phyloP scores from a whole-genome alignment of 495 filamentous ascomycete genomes.

The Hypoxylon crocopeplum region DNA sequence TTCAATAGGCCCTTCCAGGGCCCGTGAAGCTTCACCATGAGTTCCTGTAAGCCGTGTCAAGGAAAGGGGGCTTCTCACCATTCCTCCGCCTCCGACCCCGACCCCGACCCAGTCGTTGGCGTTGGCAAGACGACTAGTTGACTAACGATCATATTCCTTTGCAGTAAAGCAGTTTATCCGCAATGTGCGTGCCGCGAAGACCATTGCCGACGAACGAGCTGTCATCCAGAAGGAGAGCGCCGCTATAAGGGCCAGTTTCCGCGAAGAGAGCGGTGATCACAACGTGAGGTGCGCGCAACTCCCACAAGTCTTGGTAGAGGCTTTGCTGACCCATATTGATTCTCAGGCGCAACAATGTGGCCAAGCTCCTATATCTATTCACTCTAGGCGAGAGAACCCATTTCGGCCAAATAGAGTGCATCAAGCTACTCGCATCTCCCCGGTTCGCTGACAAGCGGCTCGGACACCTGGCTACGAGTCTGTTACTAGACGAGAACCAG shows the following conservation, averaged over 20 bases:
- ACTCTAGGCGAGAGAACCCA: constrained; percentile 98
- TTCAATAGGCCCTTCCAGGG: constrained; percentile 51
- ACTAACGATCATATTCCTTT: not conserved
- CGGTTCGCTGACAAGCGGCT: constrained; percentile 97
- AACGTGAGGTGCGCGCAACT: constrained; percentile 71
- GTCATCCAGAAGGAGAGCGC: constrained; percentile 99
- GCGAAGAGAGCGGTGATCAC: constrained; percentile 93
- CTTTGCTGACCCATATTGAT: constrained; percentile 15
- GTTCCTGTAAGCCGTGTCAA: constrained; percentile 48
- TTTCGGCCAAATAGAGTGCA: constrained; percentile 99
- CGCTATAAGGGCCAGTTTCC: constrained; percentile 92
- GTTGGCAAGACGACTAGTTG: constrained; percentile 11
- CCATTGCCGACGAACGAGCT: constrained; percentile 95
- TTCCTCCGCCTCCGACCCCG: not conserved
- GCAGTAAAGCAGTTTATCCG: constrained; percentile 99
- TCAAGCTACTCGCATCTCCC: constrained; percentile 95
- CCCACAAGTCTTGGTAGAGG: not conserved
- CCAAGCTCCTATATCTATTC: constrained; percentile 97
- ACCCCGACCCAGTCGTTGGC: no score
- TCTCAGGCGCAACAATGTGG: constrained; percentile 94
- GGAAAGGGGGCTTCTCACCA: not conserved
- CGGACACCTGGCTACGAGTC: constrained; percentile 94
- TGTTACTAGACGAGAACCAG: constrained; percentile 96
- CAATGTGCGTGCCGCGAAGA: constrained; percentile 97
- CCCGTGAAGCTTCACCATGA: constrained; percentile 50